A percentile compares a stretch with the other conserved stretches of the same genome.
phyloP scores from a whole-genome alignment of 371 early-diverging fungal genomes.

The Caulochytrium protostelioides region DNA sequence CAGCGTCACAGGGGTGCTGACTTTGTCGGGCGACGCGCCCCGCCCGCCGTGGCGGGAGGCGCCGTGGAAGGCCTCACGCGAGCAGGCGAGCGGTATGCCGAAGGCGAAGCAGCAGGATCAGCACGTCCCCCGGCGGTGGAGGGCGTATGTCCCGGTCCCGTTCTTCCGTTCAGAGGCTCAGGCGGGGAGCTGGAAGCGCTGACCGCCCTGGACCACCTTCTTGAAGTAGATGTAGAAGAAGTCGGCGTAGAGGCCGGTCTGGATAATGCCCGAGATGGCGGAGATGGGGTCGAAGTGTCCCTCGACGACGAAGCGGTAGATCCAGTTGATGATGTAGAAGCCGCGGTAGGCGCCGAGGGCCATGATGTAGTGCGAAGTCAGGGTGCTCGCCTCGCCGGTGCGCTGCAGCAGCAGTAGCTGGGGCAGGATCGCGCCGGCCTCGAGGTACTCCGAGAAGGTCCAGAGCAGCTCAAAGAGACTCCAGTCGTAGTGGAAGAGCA shows the following conservation, averaged over 20 bases:
- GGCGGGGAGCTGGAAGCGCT: too few species aligned
- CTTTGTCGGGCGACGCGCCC: too few species aligned
- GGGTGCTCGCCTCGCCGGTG: slow-evolving; percentile 95
- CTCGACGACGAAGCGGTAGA: slow-evolving; percentile 64
- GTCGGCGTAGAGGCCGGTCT: slow-evolving; percentile 90
- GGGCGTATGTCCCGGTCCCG: too few species aligned
- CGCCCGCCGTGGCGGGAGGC: too few species aligned
- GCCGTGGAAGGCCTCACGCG: too few species aligned
- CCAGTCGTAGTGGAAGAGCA: slow-evolving; percentile 40
- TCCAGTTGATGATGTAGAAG: slow-evolving; percentile 89
- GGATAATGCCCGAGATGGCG: slow-evolving; percentile 70
- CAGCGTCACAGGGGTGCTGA: too few species aligned
- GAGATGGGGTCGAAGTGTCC: slow-evolving; percentile 44
- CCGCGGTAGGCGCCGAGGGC: slow-evolving; percentile 93
- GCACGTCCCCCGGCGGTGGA: too few species aligned
- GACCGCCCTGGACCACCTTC: too few species aligned
- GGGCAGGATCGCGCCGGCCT: slow-evolving; percentile 94
- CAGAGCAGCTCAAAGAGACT: slow-evolving; percentile 54
- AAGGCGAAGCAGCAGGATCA: too few species aligned
- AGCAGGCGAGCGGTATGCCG: too few species aligned
- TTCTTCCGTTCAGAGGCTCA: too few species aligned
- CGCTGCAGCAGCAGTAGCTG: slow-evolving; percentile 91
- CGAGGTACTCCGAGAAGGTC: slow-evolving; percentile 91
- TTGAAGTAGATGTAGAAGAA: slow-evolving; percentile 95
- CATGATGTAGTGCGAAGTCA: slow-evolving; percentile 94